phyloP scores from a whole-genome alignment of 257 asterid species.

The Salvia rosmarinus region DNA sequence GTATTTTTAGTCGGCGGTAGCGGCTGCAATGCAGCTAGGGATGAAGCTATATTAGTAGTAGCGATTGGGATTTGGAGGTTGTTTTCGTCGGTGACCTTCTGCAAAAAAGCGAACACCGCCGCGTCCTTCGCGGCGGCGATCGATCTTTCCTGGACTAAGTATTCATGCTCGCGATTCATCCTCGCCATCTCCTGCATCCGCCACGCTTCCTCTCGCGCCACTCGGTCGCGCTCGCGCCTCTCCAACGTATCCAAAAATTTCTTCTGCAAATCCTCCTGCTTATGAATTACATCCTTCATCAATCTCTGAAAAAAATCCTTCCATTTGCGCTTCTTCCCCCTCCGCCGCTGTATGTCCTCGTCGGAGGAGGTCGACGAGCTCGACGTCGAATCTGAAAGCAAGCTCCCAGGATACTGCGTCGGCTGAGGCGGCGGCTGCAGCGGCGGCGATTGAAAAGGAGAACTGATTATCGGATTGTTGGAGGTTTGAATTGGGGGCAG shows the following conservation, averaged over 20 bases:
- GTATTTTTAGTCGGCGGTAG: constrained; percentile 19
- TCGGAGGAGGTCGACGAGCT: constrained; percentile 79
- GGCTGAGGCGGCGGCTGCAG: constrained; percentile 20
- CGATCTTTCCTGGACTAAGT: constrained; percentile 74
- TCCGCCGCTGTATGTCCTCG: constrained; percentile 61
- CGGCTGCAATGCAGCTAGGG: constrained; percentile 26
- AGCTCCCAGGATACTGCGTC: neutral
- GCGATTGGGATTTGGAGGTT: constrained; percentile 43
- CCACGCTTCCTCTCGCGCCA: constrained; percentile 81
- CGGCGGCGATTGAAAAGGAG: constrained; percentile 32
- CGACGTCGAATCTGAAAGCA: constrained; percentile 52
- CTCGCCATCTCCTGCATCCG: constrained; percentile 66
- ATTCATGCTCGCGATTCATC: constrained; percentile 74
- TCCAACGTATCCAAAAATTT: constrained; percentile 68
- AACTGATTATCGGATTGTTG: neutral
- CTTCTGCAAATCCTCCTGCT: constrained; percentile 76
- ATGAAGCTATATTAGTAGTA: constrained; percentile 3
- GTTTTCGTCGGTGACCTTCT: constrained; percentile 61
- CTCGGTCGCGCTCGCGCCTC: constrained; percentile 68
- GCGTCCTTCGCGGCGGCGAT: constrained; percentile 70
- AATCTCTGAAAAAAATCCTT: constrained; percentile 62
- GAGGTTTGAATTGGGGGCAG: constrained; percentile 28
- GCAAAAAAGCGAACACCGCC: constrained; percentile 70
- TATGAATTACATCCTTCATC: constrained; percentile 62
- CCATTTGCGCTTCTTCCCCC: constrained; percentile 72